Evolutionary conservation across 1,284 basidiomycete genomes (phyloP).

Genomic region (Cryptococcus amylolentus): DNA sequence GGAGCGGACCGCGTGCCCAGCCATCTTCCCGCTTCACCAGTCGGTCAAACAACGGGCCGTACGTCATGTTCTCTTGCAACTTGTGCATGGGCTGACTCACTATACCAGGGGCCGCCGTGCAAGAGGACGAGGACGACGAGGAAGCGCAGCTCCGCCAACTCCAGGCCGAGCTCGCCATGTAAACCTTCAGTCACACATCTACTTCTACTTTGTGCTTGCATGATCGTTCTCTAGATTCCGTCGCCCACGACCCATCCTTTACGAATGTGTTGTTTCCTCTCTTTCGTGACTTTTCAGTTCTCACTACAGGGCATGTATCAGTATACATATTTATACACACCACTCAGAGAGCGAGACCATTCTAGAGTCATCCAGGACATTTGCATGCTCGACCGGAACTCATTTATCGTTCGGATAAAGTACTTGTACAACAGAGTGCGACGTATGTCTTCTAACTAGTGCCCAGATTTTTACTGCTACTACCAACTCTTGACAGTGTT

Average conservation of each 20-base stretch:
- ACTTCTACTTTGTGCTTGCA: background rate
- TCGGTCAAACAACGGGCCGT: constrained; percentile 55
- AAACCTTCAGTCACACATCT: constrained; percentile 2
- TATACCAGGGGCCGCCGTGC: constrained; percentile 30
- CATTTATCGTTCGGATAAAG: background rate
- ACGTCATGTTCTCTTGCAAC: constrained; percentile 16
- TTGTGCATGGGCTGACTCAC: background rate
- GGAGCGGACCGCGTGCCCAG: constrained; percentile 88
- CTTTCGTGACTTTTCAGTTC: background rate
- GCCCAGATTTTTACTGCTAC: too few species aligned
- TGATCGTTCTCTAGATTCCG: background rate
- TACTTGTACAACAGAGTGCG: background rate
- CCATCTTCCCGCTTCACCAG: constrained; percentile 70
- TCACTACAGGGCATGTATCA: background rate
- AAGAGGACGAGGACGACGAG: constrained; percentile 81
- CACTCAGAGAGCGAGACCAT: too few species aligned
- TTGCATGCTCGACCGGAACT: background rate
- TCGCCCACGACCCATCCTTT: background rate
- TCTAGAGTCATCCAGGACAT: background rate
- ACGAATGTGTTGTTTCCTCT: background rate
- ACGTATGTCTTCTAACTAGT: too few species aligned
- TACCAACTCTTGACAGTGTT: background rate
- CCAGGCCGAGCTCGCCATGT: constrained; percentile 89
- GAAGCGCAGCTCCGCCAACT: constrained; percentile 86
- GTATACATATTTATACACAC: background rate